phyloP scores from a whole-genome alignment of 108 stramenopile species.

The Cyclotella kingstonii region DNA sequence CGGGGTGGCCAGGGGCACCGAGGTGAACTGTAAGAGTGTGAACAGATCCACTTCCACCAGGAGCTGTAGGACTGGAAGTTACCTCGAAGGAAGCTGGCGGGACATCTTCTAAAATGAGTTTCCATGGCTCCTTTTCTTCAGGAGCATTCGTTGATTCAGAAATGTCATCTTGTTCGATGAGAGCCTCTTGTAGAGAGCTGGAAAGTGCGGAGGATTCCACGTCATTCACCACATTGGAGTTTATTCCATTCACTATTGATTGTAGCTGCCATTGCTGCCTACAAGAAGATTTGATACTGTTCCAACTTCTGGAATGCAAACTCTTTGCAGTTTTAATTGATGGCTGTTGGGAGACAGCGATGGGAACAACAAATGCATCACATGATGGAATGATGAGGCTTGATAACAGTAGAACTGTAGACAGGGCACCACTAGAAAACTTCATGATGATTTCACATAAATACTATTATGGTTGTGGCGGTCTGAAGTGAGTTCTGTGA shows the following conservation, averaged over 20 bases:
- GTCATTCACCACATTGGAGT: neutral
- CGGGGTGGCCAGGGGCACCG: conserved; percentile 59
- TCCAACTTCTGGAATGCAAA: neutral
- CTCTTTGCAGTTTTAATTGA: neutral
- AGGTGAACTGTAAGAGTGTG: conserved; percentile 65
- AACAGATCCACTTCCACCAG: conserved; percentile 39
- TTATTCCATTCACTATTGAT: conserved; percentile 13
- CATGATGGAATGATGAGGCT: conserved; percentile 4
- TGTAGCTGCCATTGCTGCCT: neutral
- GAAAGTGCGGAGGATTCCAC: neutral
- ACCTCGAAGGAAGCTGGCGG: conserved; percentile 46
- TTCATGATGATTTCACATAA: neutral
- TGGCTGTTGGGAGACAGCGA: neutral
- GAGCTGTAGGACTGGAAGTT: conserved; percentile 45
- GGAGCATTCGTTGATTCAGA: neutral
- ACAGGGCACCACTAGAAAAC: conserved; percentile 1
- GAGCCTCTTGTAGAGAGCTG: neutral
- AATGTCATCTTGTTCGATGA: neutral
- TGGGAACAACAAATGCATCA: neutral
- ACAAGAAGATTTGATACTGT: neutral
- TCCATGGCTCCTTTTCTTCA: conserved; percentile 12
- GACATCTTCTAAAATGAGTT: conserved; percentile 32
- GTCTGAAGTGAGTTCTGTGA: too few species aligned
- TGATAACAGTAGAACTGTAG: neutral
- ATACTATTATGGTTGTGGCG: too few species aligned